A percentile compares a stretch with the other conserved stretches of the same genome.
Conservation (phyloP, 164 flowering plant species). For the Piper longum region DNA sequence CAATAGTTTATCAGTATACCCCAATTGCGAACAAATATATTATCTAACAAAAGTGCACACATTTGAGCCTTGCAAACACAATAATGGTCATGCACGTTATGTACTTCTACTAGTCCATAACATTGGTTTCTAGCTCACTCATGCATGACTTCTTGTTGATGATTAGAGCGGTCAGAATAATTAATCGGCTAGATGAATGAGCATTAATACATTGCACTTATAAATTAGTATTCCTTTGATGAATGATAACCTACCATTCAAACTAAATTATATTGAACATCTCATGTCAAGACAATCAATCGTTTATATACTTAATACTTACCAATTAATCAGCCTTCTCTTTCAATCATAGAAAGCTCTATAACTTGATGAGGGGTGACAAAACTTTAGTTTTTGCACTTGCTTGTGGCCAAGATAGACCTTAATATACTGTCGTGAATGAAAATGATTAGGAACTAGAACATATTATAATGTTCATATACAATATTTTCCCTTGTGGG, state of each 20-base stretch:
- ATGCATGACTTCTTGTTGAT: not conserved
- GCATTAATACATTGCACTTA: no score
- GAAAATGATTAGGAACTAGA: not conserved
- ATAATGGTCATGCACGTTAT: not conserved
- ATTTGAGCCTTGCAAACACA: not conserved
- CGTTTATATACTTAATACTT: not conserved
- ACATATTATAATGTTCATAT: no score
- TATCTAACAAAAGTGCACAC: not conserved
- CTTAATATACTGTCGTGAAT: not conserved
- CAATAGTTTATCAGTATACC: no score
- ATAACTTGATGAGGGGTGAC: not conserved
- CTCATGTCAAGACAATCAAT: not conserved
- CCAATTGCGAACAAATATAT: no score
- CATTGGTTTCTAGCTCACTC: not conserved
- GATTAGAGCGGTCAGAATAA: not conserved
- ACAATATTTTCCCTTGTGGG: not conserved
- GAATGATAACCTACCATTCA: not conserved
- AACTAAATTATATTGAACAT: not conserved
- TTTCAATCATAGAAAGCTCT: not conserved
- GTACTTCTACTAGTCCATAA: not conserved
- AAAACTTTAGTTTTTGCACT: no score
- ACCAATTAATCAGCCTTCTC: not conserved
- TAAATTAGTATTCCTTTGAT: no score
- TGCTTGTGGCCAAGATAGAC: not conserved
- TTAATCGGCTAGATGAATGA: not conserved